These are phyloP conservation scores for Plantago ovata DNA, from an alignment of 257 asterid species.

Conservation along the genomic window DNA sequence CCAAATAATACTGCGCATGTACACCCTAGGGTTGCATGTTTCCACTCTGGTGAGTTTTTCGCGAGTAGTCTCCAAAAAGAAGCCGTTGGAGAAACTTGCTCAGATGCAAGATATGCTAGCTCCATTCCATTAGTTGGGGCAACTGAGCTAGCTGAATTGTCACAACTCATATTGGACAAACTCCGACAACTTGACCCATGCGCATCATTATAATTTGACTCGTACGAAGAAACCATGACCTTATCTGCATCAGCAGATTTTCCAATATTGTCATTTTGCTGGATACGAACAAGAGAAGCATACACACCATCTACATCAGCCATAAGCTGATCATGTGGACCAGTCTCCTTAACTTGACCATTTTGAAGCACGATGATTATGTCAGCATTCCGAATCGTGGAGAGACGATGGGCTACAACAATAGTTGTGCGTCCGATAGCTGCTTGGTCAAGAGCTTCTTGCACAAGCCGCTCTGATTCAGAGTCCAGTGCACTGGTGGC, in stretches of 20 bases:
- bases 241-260: neutral
- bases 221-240: too few species aligned
- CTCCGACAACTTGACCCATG: conserved; percentile 37
- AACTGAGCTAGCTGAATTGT: conserved; percentile 42
- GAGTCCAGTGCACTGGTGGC: conserved; percentile 96
- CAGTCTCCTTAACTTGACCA: conserved; percentile 45
- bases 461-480: conserved; percentile 77
- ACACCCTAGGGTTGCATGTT: conserved; percentile 41
- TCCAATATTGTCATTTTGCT: conserved; percentile 32
- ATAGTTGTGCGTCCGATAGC: conserved; percentile 23
- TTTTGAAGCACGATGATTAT: conserved; percentile 48
- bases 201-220: neutral
- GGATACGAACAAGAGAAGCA: conserved; percentile 47
- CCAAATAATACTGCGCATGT: conserved; percentile 45
- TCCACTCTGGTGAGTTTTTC: conserved; percentile 65
- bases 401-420: conserved; percentile 28
- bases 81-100: conserved; percentile 36
- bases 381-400: conserved; percentile 30
- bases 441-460: conserved; percentile 59
- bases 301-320: conserved; percentile 33
- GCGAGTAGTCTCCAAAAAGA: conserved; percentile 49
- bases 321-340: conserved; percentile 43
- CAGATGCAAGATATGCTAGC: conserved; percentile 2
- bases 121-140: conserved; percentile 21
- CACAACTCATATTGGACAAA: conserved; percentile 33